These are phyloP conservation scores for Thalassiosira oceanica DNA, from an alignment of 352 stramenopile species.

Conservation along the genomic window DNA sequence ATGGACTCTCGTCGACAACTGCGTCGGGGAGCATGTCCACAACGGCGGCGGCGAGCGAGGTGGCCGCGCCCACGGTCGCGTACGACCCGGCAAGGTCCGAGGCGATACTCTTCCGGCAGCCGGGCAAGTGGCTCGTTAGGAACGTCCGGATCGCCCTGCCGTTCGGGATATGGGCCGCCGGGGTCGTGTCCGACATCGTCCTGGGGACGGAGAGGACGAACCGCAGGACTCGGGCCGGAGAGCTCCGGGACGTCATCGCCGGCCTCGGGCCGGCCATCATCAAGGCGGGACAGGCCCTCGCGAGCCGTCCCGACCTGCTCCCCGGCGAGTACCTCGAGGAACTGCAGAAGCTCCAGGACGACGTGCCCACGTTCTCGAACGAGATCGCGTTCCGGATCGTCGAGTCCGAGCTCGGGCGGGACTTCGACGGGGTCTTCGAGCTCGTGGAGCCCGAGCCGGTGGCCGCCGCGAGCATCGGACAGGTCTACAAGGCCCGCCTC, in stretches of 20 bases:
- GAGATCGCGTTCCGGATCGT: constrained; percentile 53
- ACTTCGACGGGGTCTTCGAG: constrained; percentile 48
- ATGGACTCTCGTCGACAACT: not conserved
- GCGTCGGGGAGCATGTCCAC: not conserved
- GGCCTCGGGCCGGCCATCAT: constrained; percentile 82
- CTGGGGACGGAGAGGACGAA: constrained; percentile 1
- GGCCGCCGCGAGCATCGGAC: constrained; percentile 63
- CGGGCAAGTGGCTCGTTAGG: constrained; percentile 80
- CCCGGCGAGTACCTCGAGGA: constrained; percentile 60
- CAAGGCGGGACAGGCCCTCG: constrained; percentile 83
- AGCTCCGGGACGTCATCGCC: constrained; percentile 55
- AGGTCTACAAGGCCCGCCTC: constrained; percentile 80
- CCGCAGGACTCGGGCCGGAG: constrained; percentile 46
- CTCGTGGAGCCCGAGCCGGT: constrained; percentile 49
- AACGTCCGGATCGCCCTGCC: constrained; percentile 87
- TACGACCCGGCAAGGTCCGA: constrained; percentile 80
- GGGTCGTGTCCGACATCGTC: not conserved
- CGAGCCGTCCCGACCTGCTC: constrained; percentile 79
- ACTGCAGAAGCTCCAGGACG: constrained; percentile 74
- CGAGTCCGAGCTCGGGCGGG: constrained; percentile 32
- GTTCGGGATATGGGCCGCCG: constrained; percentile 40
- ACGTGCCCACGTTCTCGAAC: constrained; percentile 80
- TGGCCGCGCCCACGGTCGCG: constrained; percentile 79
- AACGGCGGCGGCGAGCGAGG: constrained; percentile 5
- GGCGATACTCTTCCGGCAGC: constrained; percentile 80